Evolutionary conservation across 768 basidiomycete species (phyloP), one percentile per base, ranked within the genome.

Genomic region (Boletus vermiculosoides): DNA sequence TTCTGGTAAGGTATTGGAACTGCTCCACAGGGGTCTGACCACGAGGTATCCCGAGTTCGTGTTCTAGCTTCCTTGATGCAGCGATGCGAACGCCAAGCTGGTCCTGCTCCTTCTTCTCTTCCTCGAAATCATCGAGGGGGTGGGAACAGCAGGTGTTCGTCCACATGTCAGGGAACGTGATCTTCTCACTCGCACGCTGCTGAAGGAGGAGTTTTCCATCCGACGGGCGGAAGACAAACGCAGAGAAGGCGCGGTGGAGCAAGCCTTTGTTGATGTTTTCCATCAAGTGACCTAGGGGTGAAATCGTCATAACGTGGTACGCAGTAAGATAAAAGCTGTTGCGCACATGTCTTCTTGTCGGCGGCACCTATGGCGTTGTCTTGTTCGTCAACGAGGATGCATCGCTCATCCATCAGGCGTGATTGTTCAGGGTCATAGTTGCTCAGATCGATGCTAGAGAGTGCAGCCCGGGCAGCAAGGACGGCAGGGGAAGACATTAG

Each of bases 161-260:
- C 97, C 97, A 99, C 94, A 98, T 94, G 65, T 92, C 83, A 6
- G 97, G 97, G 77, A 99, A 99, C 8, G 97, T 99, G 69, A 99
- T 99, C 79, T 99, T 99, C 77, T 96, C 94, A n/a, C 87, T 80
- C 20, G 97, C 97, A 37, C 97, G 85, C 73, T 94, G 93, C 71
- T 99, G 97, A 45, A 99, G 81, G 28, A 99, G 79, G 18, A 99
- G 81, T 72, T 88, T 91, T 45, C 97, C 97, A 71, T 98, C 94
- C 13, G 85, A 85, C 3, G 97, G 97, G 37, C 94, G 80, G 80
- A 98, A 99, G 61, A 98, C 83, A 73, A 99, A 98, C 36, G 88
- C 95, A 57, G 95, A 98, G 79, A 99, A 99, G 18, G 97, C 97
- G 40, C 97, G 89, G 73, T 99, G 97, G 25, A 99, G 85, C 41